Percentiles rank a stretch among this genome's conserved stretches.
Evolutionary conservation across 305 asterid species (phyloP).

Genomic region (Rubia tinctorum): DNA sequence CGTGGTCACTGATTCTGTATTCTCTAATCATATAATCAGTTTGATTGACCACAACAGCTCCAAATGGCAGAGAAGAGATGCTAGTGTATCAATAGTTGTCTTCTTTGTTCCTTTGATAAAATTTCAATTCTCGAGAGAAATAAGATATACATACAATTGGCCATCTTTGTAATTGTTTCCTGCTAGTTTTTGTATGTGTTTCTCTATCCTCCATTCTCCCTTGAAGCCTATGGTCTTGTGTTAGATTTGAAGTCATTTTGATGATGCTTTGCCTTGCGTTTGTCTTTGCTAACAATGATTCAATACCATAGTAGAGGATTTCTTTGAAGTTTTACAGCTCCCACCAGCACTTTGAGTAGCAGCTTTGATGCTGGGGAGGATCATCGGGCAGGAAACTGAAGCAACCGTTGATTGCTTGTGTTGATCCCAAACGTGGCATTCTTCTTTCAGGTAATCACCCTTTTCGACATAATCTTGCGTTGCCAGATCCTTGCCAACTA

Average conservation of each 20-base stretch:
- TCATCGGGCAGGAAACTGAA: slow-evolving; percentile 43
- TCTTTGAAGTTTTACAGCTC: slow-evolving; percentile 26
- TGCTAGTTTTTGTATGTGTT: background rate
- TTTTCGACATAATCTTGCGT: slow-evolving; percentile 20
- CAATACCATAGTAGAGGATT: slow-evolving; percentile 4
- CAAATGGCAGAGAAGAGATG: background rate
- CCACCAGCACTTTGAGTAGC: slow-evolving; percentile 40
- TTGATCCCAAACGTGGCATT: slow-evolving; percentile 27
- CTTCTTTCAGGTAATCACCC: slow-evolving; percentile 37
- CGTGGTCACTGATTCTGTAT: background rate
- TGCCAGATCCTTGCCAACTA: slow-evolving; percentile 20
- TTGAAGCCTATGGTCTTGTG: background rate
- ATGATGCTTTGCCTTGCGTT: background rate
- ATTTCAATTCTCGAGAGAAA: background rate
- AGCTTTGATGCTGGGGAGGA: slow-evolving; percentile 36
- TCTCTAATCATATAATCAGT: background rate
- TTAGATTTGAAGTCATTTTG: background rate
- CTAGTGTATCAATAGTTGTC: background rate
- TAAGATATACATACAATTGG: background rate
- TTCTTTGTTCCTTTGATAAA: background rate
- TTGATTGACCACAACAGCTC: background rate
- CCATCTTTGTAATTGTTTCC: background rate
- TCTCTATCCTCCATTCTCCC: background rate
- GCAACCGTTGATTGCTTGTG: slow-evolving; percentile 33
- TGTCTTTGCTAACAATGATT: background rate